These are phyloP conservation scores for Rhizomucor miehei DNA, from an alignment of 371 early-diverging fungal genomes.

Conservation along the genomic window DNA sequence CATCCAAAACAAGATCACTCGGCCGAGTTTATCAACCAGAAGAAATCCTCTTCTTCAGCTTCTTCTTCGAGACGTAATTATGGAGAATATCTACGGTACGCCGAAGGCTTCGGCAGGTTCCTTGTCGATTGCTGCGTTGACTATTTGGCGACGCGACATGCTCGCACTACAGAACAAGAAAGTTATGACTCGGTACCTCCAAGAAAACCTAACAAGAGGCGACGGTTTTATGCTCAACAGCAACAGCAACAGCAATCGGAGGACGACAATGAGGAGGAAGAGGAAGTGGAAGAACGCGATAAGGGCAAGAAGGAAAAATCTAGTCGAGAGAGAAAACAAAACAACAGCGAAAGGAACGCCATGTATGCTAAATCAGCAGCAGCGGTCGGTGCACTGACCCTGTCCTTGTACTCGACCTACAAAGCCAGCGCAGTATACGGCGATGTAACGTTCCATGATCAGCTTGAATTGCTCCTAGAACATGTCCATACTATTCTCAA, in stretches of 20 bases:
- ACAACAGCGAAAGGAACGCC: slow-evolving; percentile 10
- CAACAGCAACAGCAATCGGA: slow-evolving; percentile 1
- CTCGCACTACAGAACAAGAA: not conserved
- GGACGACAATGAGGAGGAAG: not conserved
- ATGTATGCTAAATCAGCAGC: slow-evolving; percentile 33
- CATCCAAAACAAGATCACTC: slow-evolving; percentile 5
- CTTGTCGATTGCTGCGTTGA: slow-evolving; percentile 11
- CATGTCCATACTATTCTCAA: slow-evolving; percentile 38
- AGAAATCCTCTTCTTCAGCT: not conserved
- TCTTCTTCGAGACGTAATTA: not conserved
- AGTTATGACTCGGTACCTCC: no score
- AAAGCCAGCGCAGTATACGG: slow-evolving; percentile 43
- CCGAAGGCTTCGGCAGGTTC: slow-evolving; percentile 5
- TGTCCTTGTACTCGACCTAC: slow-evolving; percentile 56
- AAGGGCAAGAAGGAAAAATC: slow-evolving; percentile 11
- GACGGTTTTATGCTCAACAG: not conserved
- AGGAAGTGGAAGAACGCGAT: slow-evolving; percentile 12
- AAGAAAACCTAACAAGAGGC: not conserved
- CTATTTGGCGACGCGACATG: not conserved
- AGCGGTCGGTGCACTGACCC: slow-evolving; percentile 41
- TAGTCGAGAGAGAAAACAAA: slow-evolving; percentile 8
- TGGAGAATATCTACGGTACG: not conserved
- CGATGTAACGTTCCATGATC: slow-evolving; percentile 17
- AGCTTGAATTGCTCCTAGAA: slow-evolving; percentile 12
- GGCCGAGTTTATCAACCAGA: slow-evolving; percentile 3